Percentiles rank a stretch among this genome's conserved stretches.
Evolutionary conservation across 2,329 filamentous ascomycete genomes (phyloP).

Genomic region (Nemania serpens): DNA sequence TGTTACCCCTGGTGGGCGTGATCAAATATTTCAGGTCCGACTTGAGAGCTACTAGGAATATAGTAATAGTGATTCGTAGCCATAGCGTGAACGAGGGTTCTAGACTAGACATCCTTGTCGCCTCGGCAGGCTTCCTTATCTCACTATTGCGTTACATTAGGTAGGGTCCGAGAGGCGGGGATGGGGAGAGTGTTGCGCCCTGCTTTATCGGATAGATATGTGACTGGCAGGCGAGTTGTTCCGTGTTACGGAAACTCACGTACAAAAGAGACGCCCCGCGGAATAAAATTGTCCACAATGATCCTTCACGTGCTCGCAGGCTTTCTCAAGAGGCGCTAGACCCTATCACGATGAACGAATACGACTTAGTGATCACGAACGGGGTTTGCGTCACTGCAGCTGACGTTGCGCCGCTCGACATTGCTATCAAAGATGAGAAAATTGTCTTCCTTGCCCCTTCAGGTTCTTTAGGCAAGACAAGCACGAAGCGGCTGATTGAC

Average conservation of each 20-base stretch:
- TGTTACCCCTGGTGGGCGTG: no score
- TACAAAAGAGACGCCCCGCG: no score
- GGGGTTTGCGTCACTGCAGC: slow-evolving; percentile 50
- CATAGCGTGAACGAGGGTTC: neutral
- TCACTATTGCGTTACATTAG: neutral
- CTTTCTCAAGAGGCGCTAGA: neutral
- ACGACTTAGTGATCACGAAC: slow-evolving; percentile 49
- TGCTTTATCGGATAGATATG: slow-evolving; percentile 2
- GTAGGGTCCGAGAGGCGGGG: neutral
- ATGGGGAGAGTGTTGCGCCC: neutral
- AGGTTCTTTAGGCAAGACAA: slow-evolving; percentile 39
- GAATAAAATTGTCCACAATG: neutral
- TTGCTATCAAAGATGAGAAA: slow-evolving; percentile 50
- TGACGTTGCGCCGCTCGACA: slow-evolving; percentile 48
- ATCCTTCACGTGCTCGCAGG: neutral
- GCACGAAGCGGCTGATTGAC: slow-evolving; percentile 44
- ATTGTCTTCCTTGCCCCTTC: slow-evolving; percentile 48
- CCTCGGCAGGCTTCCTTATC: slow-evolving; percentile 7
- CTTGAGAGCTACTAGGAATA: no score
- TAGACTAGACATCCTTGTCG: neutral
- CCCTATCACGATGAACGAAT: slow-evolving; percentile 31
- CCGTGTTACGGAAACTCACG: no score
- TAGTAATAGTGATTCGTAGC: neutral
- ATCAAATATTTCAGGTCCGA: neutral
- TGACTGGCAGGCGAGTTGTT: neutral